These are phyloP conservation scores for Diutina sp. DNA, from an alignment of 1,139 yeast genomes.

Conservation along the genomic window DNA sequence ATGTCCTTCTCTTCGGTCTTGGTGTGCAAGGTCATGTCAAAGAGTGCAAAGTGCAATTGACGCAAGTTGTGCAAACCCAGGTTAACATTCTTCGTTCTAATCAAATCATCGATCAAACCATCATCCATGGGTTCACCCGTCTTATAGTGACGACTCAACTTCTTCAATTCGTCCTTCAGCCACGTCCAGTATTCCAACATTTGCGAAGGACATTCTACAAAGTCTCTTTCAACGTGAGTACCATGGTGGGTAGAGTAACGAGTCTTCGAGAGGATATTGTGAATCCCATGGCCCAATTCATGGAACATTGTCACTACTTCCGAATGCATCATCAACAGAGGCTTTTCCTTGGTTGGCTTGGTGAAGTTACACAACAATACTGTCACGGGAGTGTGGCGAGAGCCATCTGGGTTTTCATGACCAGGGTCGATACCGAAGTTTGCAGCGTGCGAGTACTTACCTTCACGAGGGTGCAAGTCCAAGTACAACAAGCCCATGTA, in stretches of 20 bases:
- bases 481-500: slow-evolving; percentile 73
- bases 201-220: slow-evolving; percentile 85
- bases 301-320: slow-evolving; percentile 83
- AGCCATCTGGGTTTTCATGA: slow-evolving; percentile 31
- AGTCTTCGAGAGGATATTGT: slow-evolving; percentile 58
- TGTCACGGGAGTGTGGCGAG: slow-evolving; percentile 48
- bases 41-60: slow-evolving; percentile 66
- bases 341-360: slow-evolving; percentile 57
- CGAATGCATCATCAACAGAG: slow-evolving; percentile 62
- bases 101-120: slow-evolving; percentile 44
- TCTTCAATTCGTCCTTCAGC: slow-evolving; percentile 48
- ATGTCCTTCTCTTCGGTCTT: slow-evolving; percentile 25
- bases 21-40: slow-evolving; percentile 64
- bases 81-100: slow-evolving; percentile 61
- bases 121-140: slow-evolving; percentile 48
- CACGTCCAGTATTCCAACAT: slow-evolving; percentile 86
- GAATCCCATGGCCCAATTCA: slow-evolving; percentile 85
- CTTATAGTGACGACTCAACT: slow-evolving; percentile 54
- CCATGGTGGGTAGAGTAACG: slow-evolving; percentile 61
- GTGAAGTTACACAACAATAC: slow-evolving; percentile 80
- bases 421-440: slow-evolving; percentile 65
- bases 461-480: slow-evolving; percentile 76
- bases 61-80: slow-evolving; percentile 60
- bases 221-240: slow-evolving; percentile 67
- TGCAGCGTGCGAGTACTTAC: slow-evolving; percentile 83